Evolutionary conservation across 345 rosid species (phyloP).

Genomic region (Gossypium sturtianum): DNA sequence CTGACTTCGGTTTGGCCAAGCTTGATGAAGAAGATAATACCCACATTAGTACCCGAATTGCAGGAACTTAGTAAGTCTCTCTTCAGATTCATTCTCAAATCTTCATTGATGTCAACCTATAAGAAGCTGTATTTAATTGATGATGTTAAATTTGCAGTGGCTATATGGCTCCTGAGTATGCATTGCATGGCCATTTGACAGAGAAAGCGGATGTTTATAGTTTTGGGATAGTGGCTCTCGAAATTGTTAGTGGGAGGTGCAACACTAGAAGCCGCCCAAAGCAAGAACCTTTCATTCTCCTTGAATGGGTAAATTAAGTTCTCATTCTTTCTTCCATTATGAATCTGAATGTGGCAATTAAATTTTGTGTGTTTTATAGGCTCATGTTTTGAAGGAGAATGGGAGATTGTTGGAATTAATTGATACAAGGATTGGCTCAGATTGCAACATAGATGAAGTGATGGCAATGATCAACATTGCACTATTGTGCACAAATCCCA

Average conservation of each 20-base stretch:
- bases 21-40: constrained; percentile 40
- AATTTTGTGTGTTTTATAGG: background rate
- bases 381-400: background rate
- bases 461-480: background rate
- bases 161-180: constrained; percentile 65
- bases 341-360: background rate
- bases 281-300: constrained; percentile 27
- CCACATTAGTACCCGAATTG: constrained; percentile 44
- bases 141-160: constrained; percentile 23
- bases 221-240: constrained; percentile 46
- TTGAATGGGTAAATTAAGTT: constrained; percentile 39
- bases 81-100: background rate
- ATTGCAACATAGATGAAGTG: background rate
- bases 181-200: constrained; percentile 45
- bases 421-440: background rate
- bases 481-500: background rate
- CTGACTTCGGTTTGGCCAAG: constrained; percentile 53
- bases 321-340: background rate
- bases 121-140: background rate
- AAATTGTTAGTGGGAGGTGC: constrained; percentile 44
- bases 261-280: constrained; percentile 34
- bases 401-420: background rate
- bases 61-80: constrained; percentile 44
- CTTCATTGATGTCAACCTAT: background rate
- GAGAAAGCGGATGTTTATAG: constrained; percentile 63